Evolutionary conservation across 2,329 filamentous ascomycete species (phyloP).

Genomic region (Volutella citrinella): DNA sequence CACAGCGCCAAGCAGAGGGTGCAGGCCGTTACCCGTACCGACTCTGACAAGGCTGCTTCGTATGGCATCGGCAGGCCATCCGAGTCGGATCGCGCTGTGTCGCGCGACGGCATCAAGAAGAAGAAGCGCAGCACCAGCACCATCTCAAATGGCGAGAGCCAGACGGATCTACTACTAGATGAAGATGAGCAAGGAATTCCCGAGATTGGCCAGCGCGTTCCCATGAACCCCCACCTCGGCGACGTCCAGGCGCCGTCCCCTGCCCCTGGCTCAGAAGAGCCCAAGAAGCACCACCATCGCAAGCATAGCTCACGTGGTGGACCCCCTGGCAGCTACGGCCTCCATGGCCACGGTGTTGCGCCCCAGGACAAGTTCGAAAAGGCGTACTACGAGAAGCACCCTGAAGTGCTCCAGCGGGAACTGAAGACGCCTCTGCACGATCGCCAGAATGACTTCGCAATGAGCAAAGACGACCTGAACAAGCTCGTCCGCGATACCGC

Average conservation of each 20-base stretch:
- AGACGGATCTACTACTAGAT: slow-evolving; percentile 42
- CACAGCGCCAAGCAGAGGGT: slow-evolving; percentile 82
- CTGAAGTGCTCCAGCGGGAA: slow-evolving; percentile 75
- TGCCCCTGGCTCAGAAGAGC: slow-evolving; percentile 47
- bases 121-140: slow-evolving; percentile 62
- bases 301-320: slow-evolving; percentile 68
- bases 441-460: slow-evolving; percentile 68
- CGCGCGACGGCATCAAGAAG: slow-evolving; percentile 47
- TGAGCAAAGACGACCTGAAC: slow-evolving; percentile 88
- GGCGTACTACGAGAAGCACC: slow-evolving; percentile 91
- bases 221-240: slow-evolving; percentile 88
- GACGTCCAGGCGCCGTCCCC: slow-evolving; percentile 96
- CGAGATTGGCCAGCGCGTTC: slow-evolving; percentile 87
- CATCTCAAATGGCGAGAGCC: slow-evolving; percentile 49
- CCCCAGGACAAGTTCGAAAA: slow-evolving; percentile 81
- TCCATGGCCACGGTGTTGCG: slow-evolving; percentile 80
- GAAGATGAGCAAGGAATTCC: slow-evolving; percentile 87
- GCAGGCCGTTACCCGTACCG: slow-evolving; percentile 80
- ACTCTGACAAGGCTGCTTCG: slow-evolving; percentile 82
- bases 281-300: slow-evolving; percentile 60
- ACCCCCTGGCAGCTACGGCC: slow-evolving; percentile 87
- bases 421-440: slow-evolving; percentile 55
- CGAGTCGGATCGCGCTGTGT: slow-evolving; percentile 63
- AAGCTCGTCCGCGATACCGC: slow-evolving; percentile 78
- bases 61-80: slow-evolving; percentile 73